These are phyloP conservation scores for Cadophora malorum DNA, from an alignment of 2,329 filamentous ascomycete genomes.

Conservation along the genomic window DNA sequence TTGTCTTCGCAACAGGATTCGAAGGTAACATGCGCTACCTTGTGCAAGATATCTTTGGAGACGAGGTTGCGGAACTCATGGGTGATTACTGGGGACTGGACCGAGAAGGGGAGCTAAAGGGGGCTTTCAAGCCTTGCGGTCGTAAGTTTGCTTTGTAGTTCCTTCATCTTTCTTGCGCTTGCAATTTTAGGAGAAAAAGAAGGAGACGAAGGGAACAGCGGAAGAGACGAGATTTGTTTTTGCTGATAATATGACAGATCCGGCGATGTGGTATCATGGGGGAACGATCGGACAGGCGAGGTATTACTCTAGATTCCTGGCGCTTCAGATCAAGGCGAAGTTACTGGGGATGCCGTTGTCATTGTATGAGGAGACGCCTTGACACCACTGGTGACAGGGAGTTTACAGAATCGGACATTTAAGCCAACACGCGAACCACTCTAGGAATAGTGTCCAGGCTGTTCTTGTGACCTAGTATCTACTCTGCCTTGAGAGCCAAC, in stretches of 20 bases:
- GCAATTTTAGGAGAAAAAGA: too few species aligned
- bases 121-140: slow-evolving; percentile 28
- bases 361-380: slow-evolving; percentile 13
- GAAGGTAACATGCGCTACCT: slow-evolving; percentile 57
- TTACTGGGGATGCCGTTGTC: slow-evolving; percentile 25
- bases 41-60: slow-evolving; percentile 55
- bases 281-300: slow-evolving; percentile 56
- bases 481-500: too few species aligned
- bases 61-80: slow-evolving; percentile 54
- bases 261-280: slow-evolving; percentile 58
- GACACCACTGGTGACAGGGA: too few species aligned
- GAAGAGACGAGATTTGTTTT: not conserved
- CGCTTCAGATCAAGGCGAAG: slow-evolving; percentile 45
- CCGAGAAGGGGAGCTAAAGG: slow-evolving; percentile 52
- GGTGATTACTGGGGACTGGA: slow-evolving; percentile 56
- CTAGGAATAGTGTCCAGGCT: too few species aligned
- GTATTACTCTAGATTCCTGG: slow-evolving; percentile 54
- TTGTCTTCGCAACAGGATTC: slow-evolving; percentile 56
- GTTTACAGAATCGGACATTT: too few species aligned
- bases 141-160: slow-evolving; percentile 26
- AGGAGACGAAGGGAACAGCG: too few species aligned
- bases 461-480: too few species aligned
- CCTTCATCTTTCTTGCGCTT: not conserved
- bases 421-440: too few species aligned
- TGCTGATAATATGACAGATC: slow-evolving; percentile 38